Conservation (phyloP, 192 early-diverging fungal genomes). For the Spinellus fusiger region DNA sequence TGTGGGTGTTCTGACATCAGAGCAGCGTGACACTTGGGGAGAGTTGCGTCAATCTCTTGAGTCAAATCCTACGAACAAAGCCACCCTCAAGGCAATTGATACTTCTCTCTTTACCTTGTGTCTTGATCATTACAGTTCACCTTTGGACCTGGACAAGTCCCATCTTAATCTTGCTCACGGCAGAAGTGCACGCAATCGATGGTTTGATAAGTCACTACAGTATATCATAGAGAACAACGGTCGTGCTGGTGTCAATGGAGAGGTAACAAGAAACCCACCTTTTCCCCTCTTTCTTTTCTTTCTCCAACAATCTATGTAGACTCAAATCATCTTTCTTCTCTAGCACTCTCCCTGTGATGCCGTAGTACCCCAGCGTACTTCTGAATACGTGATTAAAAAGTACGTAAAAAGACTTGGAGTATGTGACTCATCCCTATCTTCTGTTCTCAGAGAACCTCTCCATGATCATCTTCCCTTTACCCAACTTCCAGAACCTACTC, state of each 20-base stretch:
- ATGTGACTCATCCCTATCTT: not conserved
- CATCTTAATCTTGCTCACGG: slow-evolving; percentile 78
- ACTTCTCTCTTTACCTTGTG: slow-evolving; percentile 82
- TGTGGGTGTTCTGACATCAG: slow-evolving; percentile 78
- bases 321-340: not conserved
- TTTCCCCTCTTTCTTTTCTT: not conserved
- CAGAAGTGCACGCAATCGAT: slow-evolving; percentile 74
- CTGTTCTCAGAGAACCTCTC: slow-evolving; percentile 4
- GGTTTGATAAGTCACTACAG: slow-evolving; percentile 96
- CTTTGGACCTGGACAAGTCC: slow-evolving; percentile 53
- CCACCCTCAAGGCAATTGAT: slow-evolving; percentile 60
- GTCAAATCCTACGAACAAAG: slow-evolving; percentile 40
- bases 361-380: slow-evolving; percentile 75
- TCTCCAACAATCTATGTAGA: not conserved
- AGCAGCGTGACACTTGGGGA: slow-evolving; percentile 87
- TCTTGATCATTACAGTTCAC: slow-evolving; percentile 71
- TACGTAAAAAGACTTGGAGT: slow-evolving; percentile 37
- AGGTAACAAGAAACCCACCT: slow-evolving; percentile 39
- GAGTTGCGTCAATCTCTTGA: slow-evolving; percentile 44
- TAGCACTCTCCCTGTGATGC: slow-evolving; percentile 91
- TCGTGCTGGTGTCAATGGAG: slow-evolving; percentile 87
- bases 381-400: slow-evolving; percentile 64
- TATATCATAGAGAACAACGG: slow-evolving; percentile 81
- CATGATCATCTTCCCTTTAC: slow-evolving; percentile 12
- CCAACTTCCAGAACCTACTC: slow-evolving; percentile 46